Evolutionary conservation across 208 protist species (phyloP), one percentile per base, ranked within the genome.

Genomic region (Trypanosoma melophagium): DNA sequence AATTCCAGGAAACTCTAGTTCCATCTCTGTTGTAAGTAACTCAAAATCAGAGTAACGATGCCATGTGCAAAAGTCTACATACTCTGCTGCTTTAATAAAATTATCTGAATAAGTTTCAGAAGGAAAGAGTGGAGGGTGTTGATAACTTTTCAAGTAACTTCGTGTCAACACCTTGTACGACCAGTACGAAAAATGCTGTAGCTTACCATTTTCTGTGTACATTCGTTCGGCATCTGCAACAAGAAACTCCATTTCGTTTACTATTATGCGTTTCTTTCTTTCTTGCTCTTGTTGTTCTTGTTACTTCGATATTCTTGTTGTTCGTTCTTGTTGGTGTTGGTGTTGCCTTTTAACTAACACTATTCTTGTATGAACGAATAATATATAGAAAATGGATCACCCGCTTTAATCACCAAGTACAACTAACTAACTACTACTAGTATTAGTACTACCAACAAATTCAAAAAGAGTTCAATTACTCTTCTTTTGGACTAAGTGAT

Each of bases 31-130:
- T 19, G 61, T 56, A 56, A 80, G 50, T 69, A 69, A 80, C 56
- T 80, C 69, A 54, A 74, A 80, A 28, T 80, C 75, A 2, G 68
- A 70, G 57, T 76, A 80, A 4, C 75, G 69, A 38, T 80, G 75
- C 75, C 75, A 80, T n/a, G 75, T 80, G 51, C 75, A 80, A 44
- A 68, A 80, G 44, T 80, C 75, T 0, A 80, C 51, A 51, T 75
- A 76, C 0, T 51, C 59, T 40, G 21, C 10, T 14, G 54, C 45
- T 28, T 60, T 68, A 53, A 64, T 76, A 52, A 65, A 76, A 53
- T 80, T 80, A 12, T 61, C 51, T 28, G 61, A n/a, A 17, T n/a
- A 1, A 22, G 14, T 53, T 16, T 57, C 45, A 12, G n/a, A 65
- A 13, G 25, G 22, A 41, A 76, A 35, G 3, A 67, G 12, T 21